Base-by-base conservation (phyloP, 805 yeast species). In the Jamesozyma lodderae region DNA sequence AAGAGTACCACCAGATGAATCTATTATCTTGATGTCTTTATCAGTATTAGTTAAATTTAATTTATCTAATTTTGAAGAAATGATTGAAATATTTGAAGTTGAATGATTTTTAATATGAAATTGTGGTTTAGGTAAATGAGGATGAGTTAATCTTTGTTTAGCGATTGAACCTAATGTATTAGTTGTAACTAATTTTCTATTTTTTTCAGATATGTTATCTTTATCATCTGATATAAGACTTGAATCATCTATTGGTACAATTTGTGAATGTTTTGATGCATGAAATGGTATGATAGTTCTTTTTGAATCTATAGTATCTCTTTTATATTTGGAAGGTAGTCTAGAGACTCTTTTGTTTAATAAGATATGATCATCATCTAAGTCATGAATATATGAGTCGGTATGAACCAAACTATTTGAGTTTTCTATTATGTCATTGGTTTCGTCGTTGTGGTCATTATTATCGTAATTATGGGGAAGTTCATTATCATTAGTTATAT, bases 351-450 rank as follows among this genome's bases (percentile, higher is more conserved):
- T 54, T 32, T 54, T 63, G 41, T 64, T 65, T 39, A 66, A 42
- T 26, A 65, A 41, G 2, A 62, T 54, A 7, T 53, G 45, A n/a
- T 58, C 64, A 36, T 57, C 57, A 19, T 46, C 43, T 17, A 47
- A 49, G 40, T 60, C 67, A 35, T 61, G 63, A 6, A 63, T 54
- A 39, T 62, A 64, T 1, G 67, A 59, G 5, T 52, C 62, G 14
- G 55, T 59, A 15, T 55, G 58, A 19, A 51, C 38, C 27, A 52
- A 41, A 24, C 52, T 47, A 37, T 18, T 38, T 21, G 35, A 26
- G 17, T 9, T 34, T 15, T 19, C 21, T n/a, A 31, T n/a, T 35
- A 33, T 20, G 13, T 15, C 26, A 17, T 29, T 13, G 22, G 17
- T 21, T 13, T 11, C 9, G n/a, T 13, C 13, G 5, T 8, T 11